These are phyloP conservation scores for Cryphonectria carpinicola DNA, from an alignment of 2,329 filamentous ascomycete species.

Conservation along the genomic window DNA sequence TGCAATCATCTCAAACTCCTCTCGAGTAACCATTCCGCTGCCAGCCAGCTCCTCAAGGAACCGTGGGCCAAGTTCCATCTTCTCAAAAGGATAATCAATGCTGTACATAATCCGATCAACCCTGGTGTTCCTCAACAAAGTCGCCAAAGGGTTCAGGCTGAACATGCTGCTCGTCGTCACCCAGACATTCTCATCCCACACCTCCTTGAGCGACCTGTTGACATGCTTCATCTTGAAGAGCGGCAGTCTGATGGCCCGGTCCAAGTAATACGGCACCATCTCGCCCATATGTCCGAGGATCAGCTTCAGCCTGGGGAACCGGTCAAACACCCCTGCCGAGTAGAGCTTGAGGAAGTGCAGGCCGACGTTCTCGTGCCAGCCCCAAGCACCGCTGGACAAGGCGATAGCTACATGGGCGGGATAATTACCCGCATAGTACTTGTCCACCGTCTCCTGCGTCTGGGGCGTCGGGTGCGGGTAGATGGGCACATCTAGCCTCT, in stretches of 20 bases:
- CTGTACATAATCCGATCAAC: constrained; percentile 14
- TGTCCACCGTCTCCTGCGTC: constrained; percentile 40
- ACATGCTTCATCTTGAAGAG: constrained; percentile 37
- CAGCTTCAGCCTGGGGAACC: constrained; percentile 56
- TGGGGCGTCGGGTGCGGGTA: constrained; percentile 20
- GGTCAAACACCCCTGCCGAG: constrained; percentile 58
- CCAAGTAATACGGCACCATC: constrained; percentile 58
- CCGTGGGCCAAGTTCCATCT: constrained; percentile 1
- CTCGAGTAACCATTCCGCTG: constrained; percentile 2
- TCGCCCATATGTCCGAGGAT: constrained; percentile 58
- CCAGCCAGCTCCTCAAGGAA: constrained; percentile 3
- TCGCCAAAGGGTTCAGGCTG: constrained; percentile 6
- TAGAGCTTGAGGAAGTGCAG: constrained; percentile 55
- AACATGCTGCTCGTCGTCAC: constrained; percentile 20
- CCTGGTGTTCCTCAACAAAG: constrained; percentile 2
- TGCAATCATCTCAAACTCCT: constrained; percentile 11
- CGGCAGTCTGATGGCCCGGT: constrained; percentile 42
- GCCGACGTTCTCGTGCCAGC: constrained; percentile 55
- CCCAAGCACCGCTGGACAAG: constrained; percentile 48
- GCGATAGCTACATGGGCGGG: constrained; percentile 34
- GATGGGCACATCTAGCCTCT: constrained; percentile 20
- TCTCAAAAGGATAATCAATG: constrained; percentile 11
- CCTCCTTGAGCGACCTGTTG: constrained; percentile 9
- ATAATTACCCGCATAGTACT: constrained; percentile 26
- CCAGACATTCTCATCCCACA: constrained; percentile 17